Evolutionary conservation across 805 yeast species (phyloP).

Genomic region (Saturnispora ahearnii): DNA sequence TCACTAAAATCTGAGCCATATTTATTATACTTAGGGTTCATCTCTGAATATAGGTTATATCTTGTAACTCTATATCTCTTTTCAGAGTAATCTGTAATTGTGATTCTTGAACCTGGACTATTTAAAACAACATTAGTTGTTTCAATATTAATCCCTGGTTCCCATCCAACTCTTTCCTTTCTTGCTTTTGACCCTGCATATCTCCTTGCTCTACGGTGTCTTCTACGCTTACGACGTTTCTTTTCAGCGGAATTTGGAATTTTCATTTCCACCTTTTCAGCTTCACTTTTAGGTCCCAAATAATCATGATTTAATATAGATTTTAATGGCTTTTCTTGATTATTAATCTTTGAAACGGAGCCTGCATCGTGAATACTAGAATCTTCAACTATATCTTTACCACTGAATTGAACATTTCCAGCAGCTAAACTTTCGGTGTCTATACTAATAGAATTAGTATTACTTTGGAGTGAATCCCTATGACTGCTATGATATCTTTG

Average conservation of each 20-base stretch:
- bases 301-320: not conserved
- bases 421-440: not conserved
- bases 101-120: slow-evolving; percentile 44
- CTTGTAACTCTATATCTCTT: slow-evolving; percentile 36
- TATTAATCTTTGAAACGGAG: not conserved
- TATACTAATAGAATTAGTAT: not conserved
- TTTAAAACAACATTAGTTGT: slow-evolving; percentile 43
- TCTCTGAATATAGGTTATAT: slow-evolving; percentile 30
- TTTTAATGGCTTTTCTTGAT: not conserved
- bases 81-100: slow-evolving; percentile 43
- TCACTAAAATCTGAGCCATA: slow-evolving; percentile 8
- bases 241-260: not conserved
- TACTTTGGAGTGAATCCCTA: not conserved
- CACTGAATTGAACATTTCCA: not conserved
- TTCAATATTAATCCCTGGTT: slow-evolving; percentile 48
- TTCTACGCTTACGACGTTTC: slow-evolving; percentile 3
- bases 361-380: not conserved
- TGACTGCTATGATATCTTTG: not conserved
- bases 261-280: not conserved
- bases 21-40: slow-evolving; percentile 17
- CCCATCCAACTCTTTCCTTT: slow-evolving; percentile 42
- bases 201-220: slow-evolving; percentile 16
- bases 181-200: slow-evolving; percentile 32
- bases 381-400: slow-evolving; percentile 4
- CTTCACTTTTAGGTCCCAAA: not conserved